Evolutionary conservation across 257 asterid genomes (phyloP), one percentile per base, ranked within the genome.

Genomic region (Eustoma russellianum): DNA sequence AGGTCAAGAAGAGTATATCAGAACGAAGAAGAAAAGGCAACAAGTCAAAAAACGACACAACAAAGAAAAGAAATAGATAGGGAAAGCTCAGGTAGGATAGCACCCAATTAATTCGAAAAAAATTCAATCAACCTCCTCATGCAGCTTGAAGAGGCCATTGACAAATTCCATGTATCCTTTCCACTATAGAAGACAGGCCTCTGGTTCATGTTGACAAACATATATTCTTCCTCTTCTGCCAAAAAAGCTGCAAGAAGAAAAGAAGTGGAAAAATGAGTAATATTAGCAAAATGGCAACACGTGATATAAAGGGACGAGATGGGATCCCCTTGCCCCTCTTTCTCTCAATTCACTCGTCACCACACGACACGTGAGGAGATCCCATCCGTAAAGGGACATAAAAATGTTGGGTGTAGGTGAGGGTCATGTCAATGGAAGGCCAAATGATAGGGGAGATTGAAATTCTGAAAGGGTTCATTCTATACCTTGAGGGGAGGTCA

Each of bases 71-170:
- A 14, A 17, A 30, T 41, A 33, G 1, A 4, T 12, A 7, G 2
- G 0, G 17, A 67, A 83, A 88, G 97, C 95, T 88, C 97, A 77
- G 82, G 66, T 66, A 75, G 75, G 95, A 88, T 85, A 88, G 89
- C 94, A 75, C 92, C 95, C 15, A 55, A 52, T 62, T 48, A 75
- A 60, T 61, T 52, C 11, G 50, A 69, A 46, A 43, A 43, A 16
- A 51, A 34, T 3, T 28, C 59, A 53, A 28, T 33, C 45, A 64
- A 10, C 24, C 14, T 52, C 54, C 45, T 12, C 40, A 16, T 59
- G 57, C 24, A 49, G 45, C 38, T 6, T 6, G 15, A 11, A 30
- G 15, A 10, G 15, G 17, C 52, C 40, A 44, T 17, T 41, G 48
- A 66, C 11, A 53, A 48, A 34, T 15, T 18, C 46, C 61, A 34